These are phyloP conservation scores for Alternaria sp. DNA, from an alignment of 2,329 filamentous ascomycete genomes.

Conservation along the genomic window DNA sequence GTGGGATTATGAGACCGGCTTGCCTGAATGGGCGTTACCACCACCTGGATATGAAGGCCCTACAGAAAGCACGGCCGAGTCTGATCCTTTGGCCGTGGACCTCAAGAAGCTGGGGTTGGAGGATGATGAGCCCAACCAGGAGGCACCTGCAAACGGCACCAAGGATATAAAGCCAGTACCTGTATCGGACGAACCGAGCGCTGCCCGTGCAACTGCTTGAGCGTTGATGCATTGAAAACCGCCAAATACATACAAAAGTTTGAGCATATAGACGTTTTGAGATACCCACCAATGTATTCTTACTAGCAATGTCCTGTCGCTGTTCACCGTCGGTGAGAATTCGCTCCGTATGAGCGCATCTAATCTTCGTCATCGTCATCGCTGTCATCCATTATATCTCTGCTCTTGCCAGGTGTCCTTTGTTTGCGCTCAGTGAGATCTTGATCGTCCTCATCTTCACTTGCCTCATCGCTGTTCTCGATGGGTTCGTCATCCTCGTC, in stretches of 20 bases:
- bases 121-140: constrained; percentile 19
- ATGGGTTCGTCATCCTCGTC: background rate
- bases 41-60: constrained; percentile 75
- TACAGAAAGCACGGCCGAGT: constrained; percentile 64
- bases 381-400: background rate
- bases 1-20: constrained; percentile 85
- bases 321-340: too few relatives aligned
- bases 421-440: rapidly evolving
- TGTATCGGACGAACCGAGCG: background rate
- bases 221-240: background rate
- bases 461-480: background rate
- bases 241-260: background rate
- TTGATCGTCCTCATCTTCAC: background rate
- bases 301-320: too few relatives aligned
- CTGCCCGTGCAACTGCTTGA: background rate
- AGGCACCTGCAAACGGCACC: background rate
- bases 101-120: constrained; percentile 49
- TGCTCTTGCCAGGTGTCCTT: background rate
- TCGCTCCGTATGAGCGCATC: background rate
- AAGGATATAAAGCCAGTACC: background rate
- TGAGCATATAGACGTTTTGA: background rate
- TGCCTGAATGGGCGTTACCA: constrained; percentile 87
- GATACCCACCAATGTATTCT: constrained; percentile 13
- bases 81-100: constrained; percentile 54
- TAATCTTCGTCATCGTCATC: background rate